Evolutionary conservation across 768 basidiomycete species (phyloP).

Genomic region (Mycena epipterygia): DNA sequence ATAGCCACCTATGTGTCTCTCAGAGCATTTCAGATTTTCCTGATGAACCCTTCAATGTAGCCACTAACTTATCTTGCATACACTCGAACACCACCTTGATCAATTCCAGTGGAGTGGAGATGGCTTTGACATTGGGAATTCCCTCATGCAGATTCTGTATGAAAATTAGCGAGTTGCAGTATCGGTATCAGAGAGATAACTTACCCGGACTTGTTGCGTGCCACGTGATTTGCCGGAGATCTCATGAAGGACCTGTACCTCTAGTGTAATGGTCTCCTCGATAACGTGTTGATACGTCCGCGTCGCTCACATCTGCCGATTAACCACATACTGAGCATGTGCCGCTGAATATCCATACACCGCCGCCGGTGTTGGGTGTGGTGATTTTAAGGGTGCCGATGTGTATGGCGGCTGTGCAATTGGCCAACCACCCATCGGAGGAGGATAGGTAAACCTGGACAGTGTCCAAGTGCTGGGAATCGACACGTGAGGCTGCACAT

Average conservation of each 20-base stretch:
- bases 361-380: too few relatives aligned
- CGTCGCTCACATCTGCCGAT: neutral
- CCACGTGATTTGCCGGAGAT: neutral
- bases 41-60: neutral
- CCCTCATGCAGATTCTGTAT: conserved; percentile 4
- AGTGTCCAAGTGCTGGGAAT: neutral
- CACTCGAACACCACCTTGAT: neutral
- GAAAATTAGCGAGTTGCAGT: too few relatives aligned
- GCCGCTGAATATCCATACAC: neutral
- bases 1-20: too few relatives aligned
- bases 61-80: neutral
- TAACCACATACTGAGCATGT: neutral
- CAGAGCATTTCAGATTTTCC: too few relatives aligned
- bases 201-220: neutral
- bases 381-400: too few relatives aligned
- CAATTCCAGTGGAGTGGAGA: neutral
- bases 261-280: neutral
- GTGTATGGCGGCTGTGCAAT: too few relatives aligned
- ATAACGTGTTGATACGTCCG: neutral
- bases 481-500: neutral
- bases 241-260: neutral
- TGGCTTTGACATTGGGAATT: neutral
- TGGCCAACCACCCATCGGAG: too few relatives aligned
- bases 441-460: neutral
- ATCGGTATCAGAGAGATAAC: neutral